Conservation (phyloP, 2,329 filamentous ascomycete species). For the Alternaria angustiovoidea region DNA sequence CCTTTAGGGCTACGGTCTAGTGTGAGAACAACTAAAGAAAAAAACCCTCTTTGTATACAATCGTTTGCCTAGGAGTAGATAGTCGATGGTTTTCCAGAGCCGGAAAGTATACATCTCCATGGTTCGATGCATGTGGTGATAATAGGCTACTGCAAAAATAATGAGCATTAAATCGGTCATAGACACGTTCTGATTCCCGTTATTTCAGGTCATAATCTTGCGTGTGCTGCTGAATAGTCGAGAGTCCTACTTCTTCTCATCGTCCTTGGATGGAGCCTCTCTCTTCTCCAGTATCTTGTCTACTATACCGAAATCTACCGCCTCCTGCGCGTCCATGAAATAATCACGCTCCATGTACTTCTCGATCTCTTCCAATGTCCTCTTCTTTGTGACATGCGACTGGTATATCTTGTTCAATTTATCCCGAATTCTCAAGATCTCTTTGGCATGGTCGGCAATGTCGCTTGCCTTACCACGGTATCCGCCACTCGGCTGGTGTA, state of each 20-base stretch:
- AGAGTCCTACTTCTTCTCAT: constrained; percentile 23
- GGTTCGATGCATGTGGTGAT: background rate
- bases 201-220: background rate
- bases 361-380: constrained; percentile 83
- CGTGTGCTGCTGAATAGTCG: background rate
- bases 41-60: no score
- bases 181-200: background rate
- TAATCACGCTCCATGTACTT: constrained; percentile 97
- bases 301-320: constrained; percentile 87
- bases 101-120: background rate
- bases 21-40: no score
- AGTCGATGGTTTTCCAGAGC: background rate
- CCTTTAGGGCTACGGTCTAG: no score
- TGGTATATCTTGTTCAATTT: constrained; percentile 92
- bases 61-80: no score
- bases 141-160: background rate
- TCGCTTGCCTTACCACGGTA: constrained; percentile 75
- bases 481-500: constrained; percentile 90
- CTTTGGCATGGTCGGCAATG: constrained; percentile 96
- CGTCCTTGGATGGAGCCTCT: constrained; percentile 54
- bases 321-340: constrained; percentile 89
- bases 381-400: constrained; percentile 80
- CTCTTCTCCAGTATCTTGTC: constrained; percentile 83
- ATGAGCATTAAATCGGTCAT: background rate
- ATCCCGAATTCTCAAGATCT: constrained; percentile 86